Evolutionary conservation across 1,284 basidiomycete species (phyloP), one percentile per base, ranked within the genome.

Genomic region (Cutaneotrichosporon daszewskae): DNA sequence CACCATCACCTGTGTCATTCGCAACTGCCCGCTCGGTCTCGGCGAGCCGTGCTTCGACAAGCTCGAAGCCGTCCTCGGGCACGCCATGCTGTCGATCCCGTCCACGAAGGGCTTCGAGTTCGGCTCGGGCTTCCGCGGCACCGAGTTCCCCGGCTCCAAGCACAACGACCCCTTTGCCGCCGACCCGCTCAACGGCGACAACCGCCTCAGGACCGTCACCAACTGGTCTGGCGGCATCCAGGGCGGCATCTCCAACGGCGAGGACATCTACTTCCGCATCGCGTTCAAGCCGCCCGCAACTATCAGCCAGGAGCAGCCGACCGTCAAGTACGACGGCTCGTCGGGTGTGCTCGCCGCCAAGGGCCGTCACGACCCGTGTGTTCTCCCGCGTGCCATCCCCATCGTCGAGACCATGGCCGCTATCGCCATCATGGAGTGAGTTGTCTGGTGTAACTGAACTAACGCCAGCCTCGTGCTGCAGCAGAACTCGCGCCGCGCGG

Each of bases 41-140:
- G 95, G 95, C 44, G 95, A 98, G 72, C 95, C 95, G 34, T 87
- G 89, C 46, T 98, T 99, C 69, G 92, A 99, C 79, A 98, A 98
- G 75, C 84, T 98, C 66, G 95, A 97, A 72, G 95, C 95, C 25
- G 82, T 83, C 58, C 82, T 99, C 47, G 95, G 81, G 3, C 95
- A 98, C 68, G 95, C 95, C 14, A 98, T 99, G 92, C 80, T 99
- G 46, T 92, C 87, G 49, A 97, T 98, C 63, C 95, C 95, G 25
- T 94, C 95, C 7, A 98, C 95, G 46, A 99, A 99, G 69, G 91
- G 82, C 4, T 98, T 99, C 69, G 95, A 99, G 74, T 84, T 98
- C 57, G 95, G 95, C 37, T 94, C 89, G 20, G 95, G 95, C 24
- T 96, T 99, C 80, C 78, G 82, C 53, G 95, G 95, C 14, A 91